Base-by-base conservation (phyloP, 139 green algal species). In the Chlamydomonas eustigma region DNA sequence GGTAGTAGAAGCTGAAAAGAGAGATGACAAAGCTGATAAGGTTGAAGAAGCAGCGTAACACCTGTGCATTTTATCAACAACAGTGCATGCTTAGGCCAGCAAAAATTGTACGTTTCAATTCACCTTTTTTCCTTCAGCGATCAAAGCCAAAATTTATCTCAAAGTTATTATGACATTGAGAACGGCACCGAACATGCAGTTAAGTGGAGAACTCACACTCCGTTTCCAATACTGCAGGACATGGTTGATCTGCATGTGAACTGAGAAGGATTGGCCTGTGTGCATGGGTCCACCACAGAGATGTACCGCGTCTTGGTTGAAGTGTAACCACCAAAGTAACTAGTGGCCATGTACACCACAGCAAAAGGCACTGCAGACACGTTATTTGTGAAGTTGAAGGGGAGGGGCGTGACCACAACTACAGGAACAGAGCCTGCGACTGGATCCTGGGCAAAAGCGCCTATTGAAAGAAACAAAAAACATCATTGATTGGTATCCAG, bases 331-430 rank as follows among this genome's bases (percentile, higher is more conserved):
- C 8, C 58, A 37, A 22, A 8, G 25, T 24, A 32, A 22, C 58
- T 22, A 24, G 58, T 35, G 34, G 58, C 58, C 58, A 22, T 70
- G 58, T 70, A 70, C 18, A 28, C 34, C 5, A 70, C 25, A 24
- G 18, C 58, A 8, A 32, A 28, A 37, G 58, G 58, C 25, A 37
- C 8, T 34, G 58, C 34, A 32, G 58, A 37, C 5, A 35, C 58
- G 34, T 28, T 58, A 18, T 70, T 70, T 24, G 58, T 70, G 58
- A 70, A 70, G 58, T 70, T 70, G 24, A 35, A 24, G 24, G 58
- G 58, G 25, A 35, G 58, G 6, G 58, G 25, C 25, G 8, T 37
- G 25, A 34, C 58, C 6, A 70, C 8, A 24, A 8, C 18, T 5
- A 70, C 58, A 5, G 58, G 8, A 32, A 70, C 58, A 22, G 58